phyloP scores from a whole-genome alignment of 2,329 filamentous ascomycete species.

The Aspergillus nomiae region DNA sequence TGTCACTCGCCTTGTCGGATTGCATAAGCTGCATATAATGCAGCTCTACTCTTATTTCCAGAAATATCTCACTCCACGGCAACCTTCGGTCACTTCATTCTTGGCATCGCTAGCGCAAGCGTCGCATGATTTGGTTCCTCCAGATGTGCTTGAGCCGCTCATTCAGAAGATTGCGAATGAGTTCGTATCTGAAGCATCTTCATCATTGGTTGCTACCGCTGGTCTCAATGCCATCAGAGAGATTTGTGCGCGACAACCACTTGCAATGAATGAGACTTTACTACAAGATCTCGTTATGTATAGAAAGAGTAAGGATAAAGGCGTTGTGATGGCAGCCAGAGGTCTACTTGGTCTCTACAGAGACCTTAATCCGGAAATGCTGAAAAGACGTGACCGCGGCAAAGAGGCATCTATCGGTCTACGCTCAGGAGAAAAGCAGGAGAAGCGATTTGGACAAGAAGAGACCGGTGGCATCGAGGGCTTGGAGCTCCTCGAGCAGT shows the following conservation, averaged over 20 bases:
- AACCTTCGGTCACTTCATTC: conserved; percentile 89
- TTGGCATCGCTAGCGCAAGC: conserved; percentile 89
- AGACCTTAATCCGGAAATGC: conserved; percentile 84
- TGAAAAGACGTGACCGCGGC: conserved; percentile 87
- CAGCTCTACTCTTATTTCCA: conserved; percentile 95
- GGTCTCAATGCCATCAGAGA: conserved; percentile 94
- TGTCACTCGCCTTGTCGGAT: conserved; percentile 83
- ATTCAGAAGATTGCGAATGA: conserved; percentile 97
- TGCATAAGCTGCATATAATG: conserved; percentile 89
- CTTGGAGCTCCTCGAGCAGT: conserved; percentile 84
- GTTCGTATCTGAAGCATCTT: conserved; percentile 93
- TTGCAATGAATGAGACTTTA: conserved; percentile 96
- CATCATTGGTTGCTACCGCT: conserved; percentile 85
- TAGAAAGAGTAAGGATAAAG: conserved; percentile 96
- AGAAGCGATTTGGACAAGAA: conserved; percentile 81
- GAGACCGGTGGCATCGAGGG: conserved; percentile 82
- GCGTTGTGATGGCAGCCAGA: conserved; percentile 97
- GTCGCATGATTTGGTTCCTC: conserved; percentile 86
- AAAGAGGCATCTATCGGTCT: conserved; percentile 87
- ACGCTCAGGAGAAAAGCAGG: conserved; percentile 71
- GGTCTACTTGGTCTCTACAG: conserved; percentile 87
- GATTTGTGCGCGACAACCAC: conserved; percentile 85
- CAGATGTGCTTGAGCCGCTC: conserved; percentile 86
- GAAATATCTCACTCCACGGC: conserved; percentile 84
- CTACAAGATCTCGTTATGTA: conserved; percentile 95